A percentile compares a stretch with the other conserved stretches of the same genome.
phyloP scores from a whole-genome alignment of 257 asterid species.

The Nicotiana undulata region DNA sequence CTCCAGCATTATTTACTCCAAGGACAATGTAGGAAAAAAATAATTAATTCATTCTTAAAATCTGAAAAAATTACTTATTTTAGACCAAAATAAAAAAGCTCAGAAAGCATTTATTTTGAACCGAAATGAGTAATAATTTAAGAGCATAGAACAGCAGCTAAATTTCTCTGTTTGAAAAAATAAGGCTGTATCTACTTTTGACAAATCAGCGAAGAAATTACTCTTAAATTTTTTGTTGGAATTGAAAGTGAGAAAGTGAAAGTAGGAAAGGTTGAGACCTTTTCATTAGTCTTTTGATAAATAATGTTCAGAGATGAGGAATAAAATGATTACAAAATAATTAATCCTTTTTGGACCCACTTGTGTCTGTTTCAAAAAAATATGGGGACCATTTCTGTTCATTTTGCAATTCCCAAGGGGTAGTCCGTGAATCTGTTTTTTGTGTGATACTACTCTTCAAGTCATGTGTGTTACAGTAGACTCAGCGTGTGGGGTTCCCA shows the following conservation, averaged over 20 bases:
- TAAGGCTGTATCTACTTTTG: conserved; percentile 13
- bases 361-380: neutral
- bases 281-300: conserved; percentile 18
- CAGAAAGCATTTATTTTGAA: no score
- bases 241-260: conserved; percentile 21
- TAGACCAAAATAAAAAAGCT: no score
- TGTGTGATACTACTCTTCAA: neutral
- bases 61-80: no score
- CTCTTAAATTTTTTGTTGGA: neutral
- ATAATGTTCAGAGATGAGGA: neutral
- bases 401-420: neutral
- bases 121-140: no score
- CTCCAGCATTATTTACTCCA: no score
- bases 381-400: conserved; percentile 4
- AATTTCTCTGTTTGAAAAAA: no score
- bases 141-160: neutral
- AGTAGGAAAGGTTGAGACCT: conserved; percentile 51
- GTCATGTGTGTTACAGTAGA: neutral
- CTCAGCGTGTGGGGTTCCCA: neutral
- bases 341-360: conserved; percentile 17
- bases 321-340: conserved; percentile 64
- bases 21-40: no score
- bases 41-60: no score
- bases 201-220: conserved; percentile 22
- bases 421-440: conserved; percentile 1